Evolutionary conservation across 345 rosid species (phyloP).

Genomic region (Arabidopsis thaliana): TAIR10.1 NC_003076.8:1086001-1086500

Average conservation of each 20-base stretch:
- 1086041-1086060: slow-evolving; percentile 54
- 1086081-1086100: slow-evolving; percentile 53
- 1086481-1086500: slow-evolving; percentile 37
- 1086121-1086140: slow-evolving; percentile 49
- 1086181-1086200: slow-evolving; percentile 39
- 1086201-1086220: slow-evolving; percentile 16
- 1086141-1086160: slow-evolving; percentile 46
- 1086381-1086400: slow-evolving; percentile 34
- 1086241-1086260: slow-evolving; percentile 27
- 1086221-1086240: slow-evolving; percentile 21
- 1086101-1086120: slow-evolving; percentile 57
- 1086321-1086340: slow-evolving; percentile 45
- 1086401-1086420: slow-evolving; percentile 42
- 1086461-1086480: slow-evolving; percentile 45
- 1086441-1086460: slow-evolving; percentile 54
- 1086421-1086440: slow-evolving; percentile 50
- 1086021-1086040: slow-evolving; percentile 50
- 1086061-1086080: slow-evolving; percentile 53
- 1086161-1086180: slow-evolving; percentile 50
- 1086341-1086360: slow-evolving; percentile 48
- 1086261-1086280: slow-evolving; percentile 43
- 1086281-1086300: slow-evolving; percentile 39
- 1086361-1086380: slow-evolving; percentile 45
- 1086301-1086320: slow-evolving; percentile 46
- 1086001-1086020: slow-evolving; percentile 15